Conservation (phyloP, 2,329 filamentous ascomycete species). For the Cytospora piceae region DNA sequence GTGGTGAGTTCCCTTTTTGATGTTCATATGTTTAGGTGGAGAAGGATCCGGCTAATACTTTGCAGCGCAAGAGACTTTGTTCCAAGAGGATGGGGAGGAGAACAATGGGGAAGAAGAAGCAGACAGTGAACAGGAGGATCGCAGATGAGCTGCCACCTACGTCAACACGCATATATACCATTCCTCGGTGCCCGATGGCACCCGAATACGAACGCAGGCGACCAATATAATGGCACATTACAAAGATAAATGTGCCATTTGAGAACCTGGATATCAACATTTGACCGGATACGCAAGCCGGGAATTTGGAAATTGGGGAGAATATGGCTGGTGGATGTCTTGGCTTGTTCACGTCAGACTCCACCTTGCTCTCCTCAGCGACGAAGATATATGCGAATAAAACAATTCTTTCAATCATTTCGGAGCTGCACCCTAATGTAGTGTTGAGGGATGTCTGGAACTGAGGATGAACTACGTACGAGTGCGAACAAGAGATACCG, state of each 20-base stretch:
- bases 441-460: too few relatives aligned
- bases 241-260: neutral
- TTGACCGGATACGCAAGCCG: neutral
- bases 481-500: too few relatives aligned
- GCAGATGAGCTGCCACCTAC: too few relatives aligned
- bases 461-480: too few relatives aligned
- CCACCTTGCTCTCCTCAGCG: neutral
- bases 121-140: conserved; percentile 58
- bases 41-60: conserved; percentile 29
- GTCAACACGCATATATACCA: neutral
- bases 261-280: neutral
- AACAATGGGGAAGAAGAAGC: conserved; percentile 42
- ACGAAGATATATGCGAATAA: neutral
- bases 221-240: neutral
- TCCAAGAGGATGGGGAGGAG: conserved; percentile 51
- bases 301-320: neutral
- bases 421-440: neutral
- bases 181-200: neutral
- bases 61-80: conserved; percentile 65
- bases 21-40: accelerated
- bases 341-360: neutral
- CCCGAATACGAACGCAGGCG: neutral
- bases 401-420: neutral
- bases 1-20: conserved; percentile 60
- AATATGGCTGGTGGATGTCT: neutral